These are phyloP conservation scores for Metschnikowia baotianmanensis DNA, from an alignment of 805 yeast species.

Conservation along the genomic window DNA sequence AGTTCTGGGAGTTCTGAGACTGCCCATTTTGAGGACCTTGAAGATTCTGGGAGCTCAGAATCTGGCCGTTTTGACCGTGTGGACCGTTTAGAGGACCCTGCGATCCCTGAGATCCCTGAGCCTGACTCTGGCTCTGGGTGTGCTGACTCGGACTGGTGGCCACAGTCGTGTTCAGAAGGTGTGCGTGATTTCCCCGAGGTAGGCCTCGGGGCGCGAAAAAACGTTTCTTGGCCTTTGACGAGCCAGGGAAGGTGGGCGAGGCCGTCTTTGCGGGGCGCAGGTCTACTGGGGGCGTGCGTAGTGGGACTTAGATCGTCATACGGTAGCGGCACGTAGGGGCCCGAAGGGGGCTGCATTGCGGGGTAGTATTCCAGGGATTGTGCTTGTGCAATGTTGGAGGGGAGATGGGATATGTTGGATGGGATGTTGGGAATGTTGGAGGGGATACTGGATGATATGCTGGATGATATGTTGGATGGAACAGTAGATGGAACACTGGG, in stretches of 20 bases:
- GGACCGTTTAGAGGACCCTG: no score
- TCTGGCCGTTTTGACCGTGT: no score
- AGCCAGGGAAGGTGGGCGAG: slow-evolving; percentile 7
- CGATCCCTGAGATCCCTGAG: no score
- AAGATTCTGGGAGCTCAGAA: no score
- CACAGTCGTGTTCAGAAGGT: no score
- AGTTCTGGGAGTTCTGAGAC: no score
- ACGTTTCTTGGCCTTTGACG: slow-evolving; percentile 3
- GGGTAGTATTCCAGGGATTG: background rate
- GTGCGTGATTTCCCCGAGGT: slow-evolving; percentile 5
- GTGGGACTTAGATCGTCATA: slow-evolving; percentile 7
- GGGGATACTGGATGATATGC: no score
- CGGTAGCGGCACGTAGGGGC: slow-evolving; percentile 6
- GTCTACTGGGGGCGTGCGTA: slow-evolving; percentile 12
- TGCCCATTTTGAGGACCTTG: no score
- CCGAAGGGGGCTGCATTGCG: slow-evolving; percentile 2
- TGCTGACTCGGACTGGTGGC: no score
- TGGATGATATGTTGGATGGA: no score
- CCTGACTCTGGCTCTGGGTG: no score
- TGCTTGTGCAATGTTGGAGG: background rate
- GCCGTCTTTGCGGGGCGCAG: slow-evolving; percentile 3
- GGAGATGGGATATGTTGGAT: background rate
- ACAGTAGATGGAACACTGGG: no score
- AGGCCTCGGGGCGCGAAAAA: slow-evolving; percentile 14
- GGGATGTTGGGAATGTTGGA: background rate